Percentiles rank a stretch among this genome's conserved stretches.
These are phyloP conservation scores for Xylaria flabelliformis DNA, from an alignment of 495 filamentous ascomycete species.

Conservation along the genomic window DNA sequence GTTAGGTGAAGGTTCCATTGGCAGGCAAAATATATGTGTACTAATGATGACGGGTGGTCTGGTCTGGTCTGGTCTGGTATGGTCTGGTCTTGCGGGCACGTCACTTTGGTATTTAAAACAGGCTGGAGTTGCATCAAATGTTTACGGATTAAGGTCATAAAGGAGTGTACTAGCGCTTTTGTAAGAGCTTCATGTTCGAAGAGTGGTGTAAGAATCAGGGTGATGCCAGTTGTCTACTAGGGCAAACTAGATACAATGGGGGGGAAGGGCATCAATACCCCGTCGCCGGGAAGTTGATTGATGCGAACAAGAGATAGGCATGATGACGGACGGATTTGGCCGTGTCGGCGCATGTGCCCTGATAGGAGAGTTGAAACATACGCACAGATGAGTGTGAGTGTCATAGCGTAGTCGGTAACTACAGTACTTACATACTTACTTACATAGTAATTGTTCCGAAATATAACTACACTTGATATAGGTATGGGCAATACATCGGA, in stretches of 20 bases:
- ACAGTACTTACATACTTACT: neutral
- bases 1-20: neutral
- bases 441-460: neutral
- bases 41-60: neutral
- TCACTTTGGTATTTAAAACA: neutral
- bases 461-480: neutral
- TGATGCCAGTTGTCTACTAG: constrained; percentile 10
- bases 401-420: constrained; percentile 8
- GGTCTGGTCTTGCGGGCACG: neutral
- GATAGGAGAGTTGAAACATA: constrained; percentile 11
- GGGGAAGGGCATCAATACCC: neutral
- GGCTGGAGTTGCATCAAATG: constrained; percentile 15
- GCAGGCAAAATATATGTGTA: constrained; percentile 14
- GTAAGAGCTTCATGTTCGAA: neutral
- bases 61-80: neutral
- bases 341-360: neutral
- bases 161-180: constrained; percentile 2
- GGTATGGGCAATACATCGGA: neutral
- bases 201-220: constrained; percentile 1
- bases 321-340: constrained; percentile 3
- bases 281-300: constrained; percentile 9
- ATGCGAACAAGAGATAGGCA: neutral
- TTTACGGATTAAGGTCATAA: constrained; percentile 9
- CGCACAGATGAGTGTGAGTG: constrained; percentile 18
- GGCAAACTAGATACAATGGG: neutral